Conservation (phyloP, 2,329 filamentous ascomycete species). For the Apiospora malaysiana region DNA sequence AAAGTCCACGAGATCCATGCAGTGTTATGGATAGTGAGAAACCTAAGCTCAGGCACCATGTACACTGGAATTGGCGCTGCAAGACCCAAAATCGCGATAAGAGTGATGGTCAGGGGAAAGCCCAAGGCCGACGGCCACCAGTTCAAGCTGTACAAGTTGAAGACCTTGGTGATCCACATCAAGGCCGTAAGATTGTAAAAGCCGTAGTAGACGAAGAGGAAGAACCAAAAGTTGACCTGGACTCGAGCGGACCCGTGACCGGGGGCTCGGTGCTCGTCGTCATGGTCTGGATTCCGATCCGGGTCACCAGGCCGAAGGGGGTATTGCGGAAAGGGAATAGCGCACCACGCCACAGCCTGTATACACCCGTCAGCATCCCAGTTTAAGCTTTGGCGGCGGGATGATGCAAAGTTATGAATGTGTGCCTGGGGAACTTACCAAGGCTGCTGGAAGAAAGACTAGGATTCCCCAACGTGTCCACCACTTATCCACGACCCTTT, state of each 20-base stretch:
- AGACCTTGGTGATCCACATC: constrained; percentile 75
- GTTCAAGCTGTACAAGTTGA: constrained; percentile 74
- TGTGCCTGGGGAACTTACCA: constrained; percentile 51
- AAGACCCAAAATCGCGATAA: constrained; percentile 66
- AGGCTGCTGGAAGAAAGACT: constrained; percentile 63
- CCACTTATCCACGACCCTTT: constrained; percentile 65
- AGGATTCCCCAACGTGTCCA: constrained; percentile 67
- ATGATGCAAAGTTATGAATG: constrained; percentile 14
- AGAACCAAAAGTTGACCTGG: constrained; percentile 75
- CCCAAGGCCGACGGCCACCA: constrained; percentile 72
- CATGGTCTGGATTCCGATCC: constrained; percentile 35
- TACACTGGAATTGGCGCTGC: constrained; percentile 66
- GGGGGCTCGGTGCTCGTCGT: constrained; percentile 51
- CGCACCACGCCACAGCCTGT: constrained; percentile 68
- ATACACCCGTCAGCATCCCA: constrained; percentile 10
- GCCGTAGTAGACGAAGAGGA: constrained; percentile 72
- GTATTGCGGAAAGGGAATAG: constrained; percentile 70
- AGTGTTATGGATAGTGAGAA: constrained; percentile 67
- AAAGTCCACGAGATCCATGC: constrained; percentile 74
- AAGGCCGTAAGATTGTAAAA: constrained; percentile 72
- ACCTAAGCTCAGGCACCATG: constrained; percentile 56
- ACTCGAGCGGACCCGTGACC: constrained; percentile 69
- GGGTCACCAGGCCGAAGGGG: constrained; percentile 53
- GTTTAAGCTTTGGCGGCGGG: background rate
- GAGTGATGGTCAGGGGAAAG: constrained; percentile 66